Base-by-base conservation (phyloP, 2,329 filamentous ascomycete genomes). In the Nothopassalora personata region DNA sequence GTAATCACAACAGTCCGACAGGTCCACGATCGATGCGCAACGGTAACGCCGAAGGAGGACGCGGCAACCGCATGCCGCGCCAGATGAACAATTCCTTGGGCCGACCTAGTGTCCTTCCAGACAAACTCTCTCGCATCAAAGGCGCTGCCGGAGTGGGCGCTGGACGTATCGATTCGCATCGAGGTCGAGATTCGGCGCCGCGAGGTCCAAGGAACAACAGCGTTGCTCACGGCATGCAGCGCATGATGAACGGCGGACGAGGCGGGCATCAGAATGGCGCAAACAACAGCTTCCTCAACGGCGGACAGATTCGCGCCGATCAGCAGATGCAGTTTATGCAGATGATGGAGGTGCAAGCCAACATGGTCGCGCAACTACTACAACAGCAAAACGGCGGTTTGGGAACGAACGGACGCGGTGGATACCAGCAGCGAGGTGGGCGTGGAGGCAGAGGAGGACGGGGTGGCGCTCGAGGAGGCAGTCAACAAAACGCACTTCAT, bases 11-110 rank as follows among this genome's bases (percentile, higher is more conserved):
- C 69, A 97, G 93, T 70, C 94, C 94, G 9, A 97, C 91, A 54
- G 94, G 93, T 58, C 94, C 94, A 18, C 94, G 92, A 73, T 91
- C 92, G 34, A 96, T 97, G 91, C 89, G 94, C 70, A 90, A 88
- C 72, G 84, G 84, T 54, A 83, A 78, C 67, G 56, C 76, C 71
- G 56, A 75, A 68, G 60, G 71, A 60, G 70, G 74, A 66, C 86
- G 90, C 66, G 88, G 89, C 60, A 91, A 91, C 73, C 86, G 90
- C 62, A 86, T 97, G 80, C 81, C 97, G 58, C 90, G 91, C 53
- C 91, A 97, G 67, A 64, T 72, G 66, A 70, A 71, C 56, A 90
- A 90, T 69, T 85, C 86, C 13, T 86, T 96, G 84, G 90, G 95
- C 68, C 86, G 93, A 62, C 80, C 82, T 36, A 79, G 80, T 66